Base-by-base conservation (phyloP, 1,284 basidiomycete species). In the Marasmius tenuissimus region DNA sequence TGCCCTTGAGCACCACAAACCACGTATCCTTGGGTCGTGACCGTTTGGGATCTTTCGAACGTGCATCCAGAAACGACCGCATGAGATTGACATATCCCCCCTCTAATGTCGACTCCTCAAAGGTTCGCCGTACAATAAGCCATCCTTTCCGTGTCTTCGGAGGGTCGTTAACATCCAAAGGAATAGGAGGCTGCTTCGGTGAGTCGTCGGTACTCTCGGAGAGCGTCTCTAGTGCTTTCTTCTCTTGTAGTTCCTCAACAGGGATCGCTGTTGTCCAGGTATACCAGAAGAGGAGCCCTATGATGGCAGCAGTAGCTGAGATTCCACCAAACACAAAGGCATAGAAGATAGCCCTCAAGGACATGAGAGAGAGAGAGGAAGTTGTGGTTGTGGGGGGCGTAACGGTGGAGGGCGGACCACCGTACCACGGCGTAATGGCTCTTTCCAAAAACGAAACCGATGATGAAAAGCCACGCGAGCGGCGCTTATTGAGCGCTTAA, bases 1-100 rank as follows among this genome's bases (percentile, higher is more conserved):
- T 89, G 50, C 92, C 92, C 81, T 96, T 97, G 70, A 97, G 82
- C 3, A 89, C 91, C 59, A 89, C 89, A 73, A 89, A 96, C 86
- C 92, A 97, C 82, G 85, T 89, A 73, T 97, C 94, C 75, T 92
- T 93, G 16, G 93, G 92, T 42, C 89, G 81, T 6, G 89, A 86
- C 47, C 84, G 82, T 67, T 89, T 91, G 11, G 91, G 88, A 73
- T 93, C 91, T 71, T 90, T 90, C 58, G 89, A 88, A 61, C 89
- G 82, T 27, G 89, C 78, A 68, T 93, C 88, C 61, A 91, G 76
- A 72, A 90, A 88, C n/a, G 86, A 87, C 59, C 84, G 83, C 71
- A 92, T 83, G 68, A 91, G 76, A 20, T 82, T 85, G 60, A 90
- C 85, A 70, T 92, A 92, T 54, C 83, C 84, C n/a, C 79, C 81